Base-by-base conservation (phyloP, 2,329 filamentous ascomycete species). In the Beauveria asiatica region DNA sequence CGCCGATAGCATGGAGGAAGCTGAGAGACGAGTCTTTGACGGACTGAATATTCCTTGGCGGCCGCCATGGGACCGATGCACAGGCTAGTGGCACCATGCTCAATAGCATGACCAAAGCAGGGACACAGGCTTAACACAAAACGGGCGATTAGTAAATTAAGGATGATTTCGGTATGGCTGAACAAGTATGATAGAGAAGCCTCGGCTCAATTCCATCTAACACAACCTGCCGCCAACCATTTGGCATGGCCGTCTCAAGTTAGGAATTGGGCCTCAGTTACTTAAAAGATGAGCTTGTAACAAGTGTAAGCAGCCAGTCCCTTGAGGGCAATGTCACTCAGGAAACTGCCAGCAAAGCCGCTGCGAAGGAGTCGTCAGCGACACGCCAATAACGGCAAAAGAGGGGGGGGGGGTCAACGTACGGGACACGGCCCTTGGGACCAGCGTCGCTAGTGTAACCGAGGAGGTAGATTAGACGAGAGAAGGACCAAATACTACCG, bases 11-110 rank as follows among this genome's bases (percentile, higher is more conserved):
- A 84, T 89, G 77, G 75, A 84, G 68, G 86, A 88, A 65, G 90
- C 92, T 6, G 92, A 97, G 76, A 85, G 79, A 73, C 82, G 85
- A 63, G 87, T 96, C 1, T 95, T 97, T 78, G 83, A 86, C 63
- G 88, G 87, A 0, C 69, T 97, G 63, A 88, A 83, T 0, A 73
- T 97, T 62, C 78, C 80, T 51, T 92, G 84, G 80, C 79, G 84
- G 60, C 76, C 78, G 25, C 85, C 89, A 0, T 78, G 79, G 62
- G 85, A 90, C 70, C 80, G 89, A 64, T 90, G 86, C 67, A 89
- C 87, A 1, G 80, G 83, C 23, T 58, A 51, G 37, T 23, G 37
- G 42, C 13, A 5, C n/a, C 9, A 4, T 42, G 6, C 19, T 19
- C 4, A 57, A 13, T 3, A 54, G 45, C 19, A 49, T 30, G 19